Percentiles rank a stretch among this genome's conserved stretches.
phyloP scores from a whole-genome alignment of 2,329 filamentous ascomycete genomes.

The Ophiostoma pallidulum region DNA sequence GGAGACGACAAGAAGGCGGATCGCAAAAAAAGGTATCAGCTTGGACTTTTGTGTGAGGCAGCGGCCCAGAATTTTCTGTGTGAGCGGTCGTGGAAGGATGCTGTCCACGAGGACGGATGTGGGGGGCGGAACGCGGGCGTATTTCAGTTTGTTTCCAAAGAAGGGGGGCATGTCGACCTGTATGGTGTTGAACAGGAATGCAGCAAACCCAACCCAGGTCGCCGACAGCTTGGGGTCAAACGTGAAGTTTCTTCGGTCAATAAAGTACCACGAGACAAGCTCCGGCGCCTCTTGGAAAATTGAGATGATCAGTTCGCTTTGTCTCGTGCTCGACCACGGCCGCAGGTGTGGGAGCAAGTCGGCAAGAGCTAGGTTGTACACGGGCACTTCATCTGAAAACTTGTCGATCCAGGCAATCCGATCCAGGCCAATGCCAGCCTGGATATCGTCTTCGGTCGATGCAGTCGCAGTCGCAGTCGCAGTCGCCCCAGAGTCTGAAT shows the following conservation, averaged over 20 bases:
- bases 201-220: slow-evolving; percentile 90
- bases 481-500: slow-evolving; percentile 21
- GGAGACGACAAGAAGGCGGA: slow-evolving; percentile 67
- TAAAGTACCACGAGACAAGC: slow-evolving; percentile 79
- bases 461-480: not conserved
- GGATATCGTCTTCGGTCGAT: slow-evolving; percentile 27
- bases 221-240: slow-evolving; percentile 88
- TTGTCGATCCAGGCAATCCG: slow-evolving; percentile 60
- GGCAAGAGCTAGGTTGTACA: slow-evolving; percentile 71
- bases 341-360: slow-evolving; percentile 70
- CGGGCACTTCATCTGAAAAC: slow-evolving; percentile 55
- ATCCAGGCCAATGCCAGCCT: slow-evolving; percentile 53
- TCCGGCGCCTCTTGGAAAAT: slow-evolving; percentile 80
- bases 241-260: slow-evolving; percentile 66
- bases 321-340: slow-evolving; percentile 71
- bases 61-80: slow-evolving; percentile 65
- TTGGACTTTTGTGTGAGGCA: slow-evolving; percentile 71
- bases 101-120: slow-evolving; percentile 73
- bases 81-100: slow-evolving; percentile 74
- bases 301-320: slow-evolving; percentile 69
- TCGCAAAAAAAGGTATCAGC: slow-evolving; percentile 74
- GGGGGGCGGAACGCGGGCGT: slow-evolving; percentile 63
- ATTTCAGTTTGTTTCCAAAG: slow-evolving; percentile 58
- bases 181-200: slow-evolving; percentile 76
- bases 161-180: slow-evolving; percentile 61